Conservation (phyloP, 1,139 yeast genomes). For the Tardiomyces blankii region DNA sequence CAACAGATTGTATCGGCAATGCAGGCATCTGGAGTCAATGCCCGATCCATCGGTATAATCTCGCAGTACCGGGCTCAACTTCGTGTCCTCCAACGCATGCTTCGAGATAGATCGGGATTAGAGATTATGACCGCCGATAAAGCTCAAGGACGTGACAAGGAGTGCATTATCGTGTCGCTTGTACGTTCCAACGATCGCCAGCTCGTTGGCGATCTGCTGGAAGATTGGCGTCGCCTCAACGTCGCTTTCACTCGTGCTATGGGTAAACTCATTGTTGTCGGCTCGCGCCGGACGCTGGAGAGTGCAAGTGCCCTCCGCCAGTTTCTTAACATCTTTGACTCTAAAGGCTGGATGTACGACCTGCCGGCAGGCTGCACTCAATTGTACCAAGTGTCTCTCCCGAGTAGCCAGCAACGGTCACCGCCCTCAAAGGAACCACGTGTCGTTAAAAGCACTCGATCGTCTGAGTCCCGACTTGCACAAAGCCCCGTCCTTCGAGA, state of each 20-base stretch:
- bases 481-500: no score
- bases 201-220: slow-evolving; percentile 64
- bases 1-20: slow-evolving; percentile 53
- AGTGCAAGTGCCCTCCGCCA: slow-evolving; percentile 45
- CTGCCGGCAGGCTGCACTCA: not conserved
- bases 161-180: slow-evolving; percentile 74
- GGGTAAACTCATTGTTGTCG: slow-evolving; percentile 70
- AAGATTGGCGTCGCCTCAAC: slow-evolving; percentile 86
- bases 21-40: slow-evolving; percentile 46
- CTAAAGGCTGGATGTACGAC: slow-evolving; percentile 53
- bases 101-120: slow-evolving; percentile 33
- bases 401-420: no score
- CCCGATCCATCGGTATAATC: slow-evolving; percentile 67
- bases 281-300: slow-evolving; percentile 57
- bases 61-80: slow-evolving; percentile 82
- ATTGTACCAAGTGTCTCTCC: not conserved
- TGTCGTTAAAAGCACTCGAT: no score
- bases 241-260: slow-evolving; percentile 92
- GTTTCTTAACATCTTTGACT: slow-evolving; percentile 50
- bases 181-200: slow-evolving; percentile 69
- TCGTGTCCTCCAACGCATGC: slow-evolving; percentile 37
- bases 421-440: no score
- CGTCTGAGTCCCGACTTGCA: no score
- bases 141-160: slow-evolving; percentile 93
- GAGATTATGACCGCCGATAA: slow-evolving; percentile 92